phyloP scores from a whole-genome alignment of 345 rosid genomes.

The Populus pruinosa region DNA sequence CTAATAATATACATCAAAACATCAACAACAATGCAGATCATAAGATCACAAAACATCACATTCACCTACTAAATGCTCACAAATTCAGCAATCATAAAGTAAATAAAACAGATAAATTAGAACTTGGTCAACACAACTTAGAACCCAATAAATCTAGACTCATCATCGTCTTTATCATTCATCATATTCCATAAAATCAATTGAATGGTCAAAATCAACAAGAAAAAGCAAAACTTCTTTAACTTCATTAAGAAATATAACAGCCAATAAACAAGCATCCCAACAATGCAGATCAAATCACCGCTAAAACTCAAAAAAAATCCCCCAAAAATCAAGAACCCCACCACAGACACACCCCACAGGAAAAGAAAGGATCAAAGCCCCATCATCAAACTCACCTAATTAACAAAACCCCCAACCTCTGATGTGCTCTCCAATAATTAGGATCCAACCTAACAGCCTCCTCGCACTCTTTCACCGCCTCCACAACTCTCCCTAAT shows the following conservation, averaged over 20 bases:
- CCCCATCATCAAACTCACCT: slow-evolving; percentile 46
- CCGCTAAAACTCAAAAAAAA: not conserved
- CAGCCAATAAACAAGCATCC: not conserved
- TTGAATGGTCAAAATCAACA: no score
- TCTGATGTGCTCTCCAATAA: slow-evolving; percentile 77
- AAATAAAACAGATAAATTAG: not conserved
- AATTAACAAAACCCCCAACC: slow-evolving; percentile 68
- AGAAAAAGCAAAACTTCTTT: not conserved
- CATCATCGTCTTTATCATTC: not conserved
- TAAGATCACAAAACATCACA: not conserved
- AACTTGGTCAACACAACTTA: not conserved
- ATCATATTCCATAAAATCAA: not conserved
- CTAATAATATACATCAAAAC: not conserved
- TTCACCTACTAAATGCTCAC: not conserved
- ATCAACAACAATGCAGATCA: slow-evolving; percentile 9
- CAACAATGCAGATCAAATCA: slow-evolving; percentile 6
- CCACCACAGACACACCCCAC: not conserved
- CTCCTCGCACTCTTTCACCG: slow-evolving; percentile 74
- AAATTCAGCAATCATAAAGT: not conserved
- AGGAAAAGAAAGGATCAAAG: not conserved
- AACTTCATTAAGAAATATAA: not conserved
- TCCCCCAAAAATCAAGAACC: not conserved
- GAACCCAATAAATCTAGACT: not conserved
- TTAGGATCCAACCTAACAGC: slow-evolving; percentile 79
- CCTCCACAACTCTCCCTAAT: slow-evolving; percentile 65